Evolutionary conservation across 1,284 basidiomycete genomes (phyloP), one percentile per base, ranked within the genome.

Genomic region (Pascua guehoae): DNA sequence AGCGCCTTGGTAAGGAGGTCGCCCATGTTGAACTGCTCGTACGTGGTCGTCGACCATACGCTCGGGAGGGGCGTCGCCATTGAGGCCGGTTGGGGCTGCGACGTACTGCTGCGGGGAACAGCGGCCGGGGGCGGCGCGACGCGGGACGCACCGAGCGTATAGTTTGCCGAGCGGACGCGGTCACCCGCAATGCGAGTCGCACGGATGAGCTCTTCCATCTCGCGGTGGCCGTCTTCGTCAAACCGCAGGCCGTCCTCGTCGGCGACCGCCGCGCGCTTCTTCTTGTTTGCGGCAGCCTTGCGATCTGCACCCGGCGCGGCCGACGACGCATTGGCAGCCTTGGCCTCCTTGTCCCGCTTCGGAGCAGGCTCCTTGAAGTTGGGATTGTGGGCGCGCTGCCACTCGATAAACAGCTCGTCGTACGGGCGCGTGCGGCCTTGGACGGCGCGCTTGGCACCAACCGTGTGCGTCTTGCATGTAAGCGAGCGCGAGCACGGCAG

Each of bases 381-480:
- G 1, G 93, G 92, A 66, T 96, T 94, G 71, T 94, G 85, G 41
- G 85, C 86, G 44, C 91, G 87, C 67, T 96, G 90, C 91, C 92
- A 98, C 57, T 97, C 94, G 44, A 90, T 81, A 14, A 93, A 82
- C 11, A 98, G 83, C 54, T 88, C 87, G 69, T 98, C 94, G 74
- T 93, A 98, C 2, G 80, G 77, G 49, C 87, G 84, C 0, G 89
- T 89, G 10, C 96, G 88, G 37, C 92, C 92, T 64, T 85, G 83
- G 0, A 98, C 93, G 8, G 89, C 84, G 17, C 96, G 88, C 75
- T 98, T 98, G 32, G 92, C 90, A 38, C 92, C 92, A 88, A 98
- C 96, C 1, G 91, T 89, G 73, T 98, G 95, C 5, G 95, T 93
- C 78, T 98, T 98, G 82, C 95, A 98, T 0, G 95, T 98, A 41